Base-by-base conservation (phyloP, 345 rosid species). In the Eucalyptus pauciflora region DNA sequence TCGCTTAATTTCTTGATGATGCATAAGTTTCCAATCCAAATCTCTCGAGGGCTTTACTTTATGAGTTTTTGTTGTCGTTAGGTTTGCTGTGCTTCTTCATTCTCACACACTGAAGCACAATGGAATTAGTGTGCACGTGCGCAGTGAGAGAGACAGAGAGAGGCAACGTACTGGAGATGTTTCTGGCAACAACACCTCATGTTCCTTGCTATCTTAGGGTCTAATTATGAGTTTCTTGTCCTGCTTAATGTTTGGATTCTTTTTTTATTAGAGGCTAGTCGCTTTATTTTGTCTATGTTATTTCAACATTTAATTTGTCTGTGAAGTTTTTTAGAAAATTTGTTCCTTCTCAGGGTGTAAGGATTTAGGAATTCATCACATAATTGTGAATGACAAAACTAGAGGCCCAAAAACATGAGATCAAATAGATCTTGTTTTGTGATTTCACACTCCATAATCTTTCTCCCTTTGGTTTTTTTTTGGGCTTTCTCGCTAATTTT, bases 311-410 rank as follows among this genome's bases (percentile, higher is more conserved):
- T 52, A 52, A 52, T 52, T 37, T 1, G 8, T 76, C 27, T 41
- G 46, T 37, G 83, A 76, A 37, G 48, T 25, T 71, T 41, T 10
- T 86, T 31, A 50, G 62, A 3, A 52, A n/a, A 86, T 86, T 51
- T 86, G 60, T 54, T 50, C 8, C 58, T 50, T 86, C 62, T 33
- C 92, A 97, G 95, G 99, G 95, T 50, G 90, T 20, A 93, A 96
- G 88, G 95, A 96, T 51, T 91, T 97, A 94, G 98, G 97, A 67
- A 95, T 96, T 92, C 99, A 96, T 95, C 99, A 97, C 89, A 96
- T 97, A 62, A 94, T 96, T 90, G 99, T 96, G 86, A 96, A 96
- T 85, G 97, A 97, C 64, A 24, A 43, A 43, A 43, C 7, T 43
- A 43, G 45, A 43, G 45, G 45, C 45, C 45, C 45, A 43, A 43